These are phyloP conservation scores for Lachancea fermentati DNA, from an alignment of 805 yeast genomes.

Conservation along the genomic window DNA sequence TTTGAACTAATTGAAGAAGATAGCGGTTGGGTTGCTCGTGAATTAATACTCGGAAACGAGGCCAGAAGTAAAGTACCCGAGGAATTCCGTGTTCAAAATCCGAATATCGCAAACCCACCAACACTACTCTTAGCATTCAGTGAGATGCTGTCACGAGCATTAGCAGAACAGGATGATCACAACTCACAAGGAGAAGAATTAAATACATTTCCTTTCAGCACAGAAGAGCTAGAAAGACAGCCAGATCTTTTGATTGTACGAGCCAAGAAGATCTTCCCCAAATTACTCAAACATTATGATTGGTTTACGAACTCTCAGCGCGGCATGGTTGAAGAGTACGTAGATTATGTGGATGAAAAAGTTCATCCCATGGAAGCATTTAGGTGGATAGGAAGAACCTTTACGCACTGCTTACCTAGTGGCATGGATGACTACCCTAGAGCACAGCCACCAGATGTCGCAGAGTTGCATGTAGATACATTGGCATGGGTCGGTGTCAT, in stretches of 20 bases:
- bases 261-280: constrained; percentile 67
- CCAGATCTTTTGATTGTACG: constrained; percentile 56
- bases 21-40: constrained; percentile 96
- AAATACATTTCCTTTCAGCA: constrained; percentile 30
- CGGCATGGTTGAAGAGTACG: constrained; percentile 66
- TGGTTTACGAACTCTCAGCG: constrained; percentile 80
- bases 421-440: constrained; percentile 97
- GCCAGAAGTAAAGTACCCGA: constrained; percentile 82
- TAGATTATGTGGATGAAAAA: constrained; percentile 30
- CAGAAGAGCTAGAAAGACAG: constrained; percentile 48
- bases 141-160: constrained; percentile 45
- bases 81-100: constrained; percentile 80
- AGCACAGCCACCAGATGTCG: constrained; percentile 69
- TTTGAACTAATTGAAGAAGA: constrained; percentile 69
- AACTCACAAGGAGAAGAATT: constrained; percentile 11
- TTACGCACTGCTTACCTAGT: constrained; percentile 79
- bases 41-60: constrained; percentile 88
- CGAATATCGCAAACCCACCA: constrained; percentile 92
- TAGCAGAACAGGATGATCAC: neutral
- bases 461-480: constrained; percentile 86
- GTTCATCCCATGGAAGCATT: constrained; percentile 58
- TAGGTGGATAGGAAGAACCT: constrained; percentile 91
- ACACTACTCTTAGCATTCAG: constrained; percentile 74
- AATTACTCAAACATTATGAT: constrained; percentile 67
- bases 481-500: constrained; percentile 91